Evolutionary conservation across 306 rosid species (phyloP), one percentile per base, ranked within the genome.

Genomic region (Ormosia emarginata): DNA sequence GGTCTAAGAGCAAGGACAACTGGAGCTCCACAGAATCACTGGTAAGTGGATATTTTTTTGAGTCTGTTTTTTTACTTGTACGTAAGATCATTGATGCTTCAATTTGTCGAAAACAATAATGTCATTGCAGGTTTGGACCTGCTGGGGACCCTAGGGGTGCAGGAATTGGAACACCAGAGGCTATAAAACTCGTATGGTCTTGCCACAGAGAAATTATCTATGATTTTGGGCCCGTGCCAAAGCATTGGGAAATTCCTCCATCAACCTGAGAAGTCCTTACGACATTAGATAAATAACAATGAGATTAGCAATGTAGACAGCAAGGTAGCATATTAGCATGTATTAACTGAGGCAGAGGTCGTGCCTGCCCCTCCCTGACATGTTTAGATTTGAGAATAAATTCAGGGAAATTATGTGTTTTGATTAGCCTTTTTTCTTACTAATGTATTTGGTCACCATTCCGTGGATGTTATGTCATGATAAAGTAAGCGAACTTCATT

Each of bases 141-240:
- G 90, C 97, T 5, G 99, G 99, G n/a, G 99, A 95, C 62, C 92
- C 98, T 0, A 88, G 97, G 74, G 99, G 98, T 13, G 99, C 99
- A 5, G 98, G 99, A 76, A 95, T 95, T n/a, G 99, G 98, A 67
- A 92, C 99, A 64, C 98, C 99, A 0, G 99, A 93, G 80, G 98
- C 99, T 10, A 95, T 95, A 86, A 95, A 92, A 90, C 98, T 93
- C 7, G 98, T 95, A 12, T 95, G 99, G 98, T 95, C 99, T 58
- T 90, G 97, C 85, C 99, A 95, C 68, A 89, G 99, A 71, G 99
- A 95, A 83, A 81, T 95, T 71, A 95, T 95, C 56, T 95, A 95
- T 56, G 99, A 95, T 82, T 8, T 76, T 33, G 98, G 99, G 4
- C 99, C 97, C 0, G 34, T 95, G 69, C 87, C 93, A 8, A 81